Conservation (phyloP, 2,329 filamentous ascomycete species). For the Volutella citrinella region DNA sequence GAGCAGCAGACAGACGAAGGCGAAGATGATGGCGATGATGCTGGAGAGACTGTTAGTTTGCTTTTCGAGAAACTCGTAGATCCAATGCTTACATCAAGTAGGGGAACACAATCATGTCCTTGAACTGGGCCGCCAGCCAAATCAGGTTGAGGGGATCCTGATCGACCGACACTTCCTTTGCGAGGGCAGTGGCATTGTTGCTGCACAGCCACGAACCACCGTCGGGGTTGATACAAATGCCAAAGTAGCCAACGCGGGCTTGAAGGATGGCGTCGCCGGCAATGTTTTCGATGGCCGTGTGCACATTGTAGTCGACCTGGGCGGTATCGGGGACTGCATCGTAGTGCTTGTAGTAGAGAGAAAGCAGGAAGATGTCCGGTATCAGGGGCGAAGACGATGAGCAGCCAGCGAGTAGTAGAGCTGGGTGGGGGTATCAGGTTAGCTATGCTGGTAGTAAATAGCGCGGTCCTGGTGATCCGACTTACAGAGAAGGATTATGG, state of each 20-base stretch:
- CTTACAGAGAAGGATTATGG: slow-evolving; percentile 94
- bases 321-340: slow-evolving; percentile 76
- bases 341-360: slow-evolving; percentile 93
- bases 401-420: slow-evolving; percentile 89
- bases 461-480: no score
- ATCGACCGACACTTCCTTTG: slow-evolving; percentile 83
- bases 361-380: slow-evolving; percentile 94
- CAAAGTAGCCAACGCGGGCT: slow-evolving; percentile 94
- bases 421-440: no score
- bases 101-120: slow-evolving; percentile 97
- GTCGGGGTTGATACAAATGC: slow-evolving; percentile 92
- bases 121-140: slow-evolving; percentile 96
- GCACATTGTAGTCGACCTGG: slow-evolving; percentile 87
- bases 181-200: slow-evolving; percentile 92
- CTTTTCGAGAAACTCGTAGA: background rate
- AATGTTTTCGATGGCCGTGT: slow-evolving; percentile 83
- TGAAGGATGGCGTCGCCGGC: slow-evolving; percentile 81
- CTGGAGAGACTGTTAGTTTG: slow-evolving; percentile 39
- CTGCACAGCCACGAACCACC: slow-evolving; percentile 91
- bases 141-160: slow-evolving; percentile 96
- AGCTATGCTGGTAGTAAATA: no score
- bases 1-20: slow-evolving; percentile 91
- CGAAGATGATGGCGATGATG: slow-evolving; percentile 96
- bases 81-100: slow-evolving; percentile 74
- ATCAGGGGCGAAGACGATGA: slow-evolving; percentile 95